Evolutionary conservation across 2,329 filamentous ascomycete genomes (phyloP).

Genomic region (Chaetoscypha palmicola): DNA sequence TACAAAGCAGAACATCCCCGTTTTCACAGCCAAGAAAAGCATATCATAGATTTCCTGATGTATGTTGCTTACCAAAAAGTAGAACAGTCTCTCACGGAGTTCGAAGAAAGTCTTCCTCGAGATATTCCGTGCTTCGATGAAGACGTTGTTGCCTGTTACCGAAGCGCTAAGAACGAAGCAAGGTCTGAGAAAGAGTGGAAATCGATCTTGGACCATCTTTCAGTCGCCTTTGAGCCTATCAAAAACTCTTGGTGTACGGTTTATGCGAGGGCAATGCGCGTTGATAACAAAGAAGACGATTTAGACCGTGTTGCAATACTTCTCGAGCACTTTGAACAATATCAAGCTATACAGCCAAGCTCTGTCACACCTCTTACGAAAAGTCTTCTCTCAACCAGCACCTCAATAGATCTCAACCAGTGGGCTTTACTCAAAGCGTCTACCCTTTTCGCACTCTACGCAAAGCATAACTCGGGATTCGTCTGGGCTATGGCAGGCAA

Average conservation of each 20-base stretch:
- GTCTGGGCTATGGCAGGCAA: conserved; percentile 28
- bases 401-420: conserved; percentile 16
- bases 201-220: conserved; percentile 13
- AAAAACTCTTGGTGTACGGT: conserved; percentile 14
- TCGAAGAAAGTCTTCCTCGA: conserved; percentile 21
- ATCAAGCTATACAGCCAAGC: conserved; percentile 21
- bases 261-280: conserved; percentile 1
- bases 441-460: conserved; percentile 23
- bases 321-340: conserved; percentile 15
- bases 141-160: conserved; percentile 19
- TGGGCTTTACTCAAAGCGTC: conserved; percentile 44
- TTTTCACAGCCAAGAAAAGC: conserved; percentile 28
- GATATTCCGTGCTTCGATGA: conserved; percentile 17
- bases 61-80: conserved; percentile 44
- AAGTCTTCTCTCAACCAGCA: conserved; percentile 13
- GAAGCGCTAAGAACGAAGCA: conserved; percentile 10
- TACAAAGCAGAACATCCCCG: conserved; percentile 37
- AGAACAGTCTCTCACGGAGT: conserved; percentile 24
- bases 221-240: conserved; percentile 9
- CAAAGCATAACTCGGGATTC: conserved; percentile 6
- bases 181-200: conserved; percentile 10
- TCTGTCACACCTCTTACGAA: conserved; percentile 14
- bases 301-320: conserved; percentile 7
- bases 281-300: not conserved
- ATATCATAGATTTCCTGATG: conserved; percentile 59